Evolutionary conservation across 257 asterid species (phyloP).

Genomic region (Echites panduratus): DNA sequence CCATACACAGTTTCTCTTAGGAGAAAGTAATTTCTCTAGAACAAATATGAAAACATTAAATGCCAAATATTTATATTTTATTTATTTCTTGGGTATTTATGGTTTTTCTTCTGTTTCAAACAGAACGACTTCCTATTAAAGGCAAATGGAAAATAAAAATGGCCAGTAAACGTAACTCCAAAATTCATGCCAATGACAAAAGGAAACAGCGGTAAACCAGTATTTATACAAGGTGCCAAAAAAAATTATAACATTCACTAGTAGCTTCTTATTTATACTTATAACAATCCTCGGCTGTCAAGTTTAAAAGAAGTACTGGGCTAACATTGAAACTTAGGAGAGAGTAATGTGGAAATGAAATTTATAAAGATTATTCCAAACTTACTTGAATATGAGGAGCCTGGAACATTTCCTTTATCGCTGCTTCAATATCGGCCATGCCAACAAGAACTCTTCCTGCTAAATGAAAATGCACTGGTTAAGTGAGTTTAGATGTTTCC

Average conservation of each 20-base stretch:
- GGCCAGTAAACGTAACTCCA: neutral
- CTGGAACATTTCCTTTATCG: constrained; percentile 96
- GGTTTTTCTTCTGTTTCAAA: constrained; percentile 1
- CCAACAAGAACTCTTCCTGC: constrained; percentile 64
- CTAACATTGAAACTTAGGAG: neutral
- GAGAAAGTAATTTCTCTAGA: neutral
- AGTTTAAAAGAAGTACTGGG: neutral
- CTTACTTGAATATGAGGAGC: constrained; percentile 98
- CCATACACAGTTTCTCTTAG: neutral
- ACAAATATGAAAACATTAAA: no score
- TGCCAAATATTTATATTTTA: neutral
- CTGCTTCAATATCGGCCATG: constrained; percentile 73
- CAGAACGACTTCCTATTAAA: neutral
- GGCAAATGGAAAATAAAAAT: neutral
- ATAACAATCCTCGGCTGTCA: neutral
- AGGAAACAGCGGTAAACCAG: neutral
- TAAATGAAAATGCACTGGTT: constrained; percentile 11
- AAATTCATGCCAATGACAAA: neutral
- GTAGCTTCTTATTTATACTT: neutral
- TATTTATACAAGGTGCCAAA: neutral
- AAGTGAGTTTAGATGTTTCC: neutral
- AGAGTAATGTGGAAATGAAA: neutral
- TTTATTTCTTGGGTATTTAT: neutral
- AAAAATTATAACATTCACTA: neutral
- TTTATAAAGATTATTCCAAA: constrained; percentile 5